Conservation (phyloP, 768 basidiomycete species). For the Boletus rex-veris region DNA sequence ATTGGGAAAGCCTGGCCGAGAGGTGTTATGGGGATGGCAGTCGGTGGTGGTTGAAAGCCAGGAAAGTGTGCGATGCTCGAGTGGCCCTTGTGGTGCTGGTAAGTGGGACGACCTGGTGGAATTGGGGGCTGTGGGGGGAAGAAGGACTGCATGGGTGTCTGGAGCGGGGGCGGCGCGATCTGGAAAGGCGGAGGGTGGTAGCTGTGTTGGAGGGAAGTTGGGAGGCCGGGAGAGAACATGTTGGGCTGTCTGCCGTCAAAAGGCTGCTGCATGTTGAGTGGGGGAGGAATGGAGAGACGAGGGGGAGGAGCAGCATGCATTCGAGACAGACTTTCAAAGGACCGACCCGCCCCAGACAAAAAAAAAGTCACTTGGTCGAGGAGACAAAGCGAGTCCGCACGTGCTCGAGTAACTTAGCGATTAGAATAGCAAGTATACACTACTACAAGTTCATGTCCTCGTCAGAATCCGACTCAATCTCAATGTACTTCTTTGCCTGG, state of each 20-base stretch:
- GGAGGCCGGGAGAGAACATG: slow-evolving; percentile 54
- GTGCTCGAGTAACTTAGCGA: background rate
- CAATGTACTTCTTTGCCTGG: slow-evolving; percentile 59
- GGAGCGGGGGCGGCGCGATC: slow-evolving; percentile 44
- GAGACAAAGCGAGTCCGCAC: slow-evolving; percentile 2
- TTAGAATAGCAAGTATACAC: too few species aligned
- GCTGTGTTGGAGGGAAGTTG: slow-evolving; percentile 43
- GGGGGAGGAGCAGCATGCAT: slow-evolving; percentile 41
- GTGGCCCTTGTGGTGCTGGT: slow-evolving; percentile 48
- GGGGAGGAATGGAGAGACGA: slow-evolving; percentile 54
- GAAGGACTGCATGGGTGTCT: slow-evolving; percentile 74
- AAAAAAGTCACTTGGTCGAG: background rate
- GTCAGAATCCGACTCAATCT: slow-evolving; percentile 51
- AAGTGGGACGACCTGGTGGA: slow-evolving; percentile 49
- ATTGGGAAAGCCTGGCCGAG: slow-evolving; percentile 56
- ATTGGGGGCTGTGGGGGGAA: slow-evolving; percentile 50
- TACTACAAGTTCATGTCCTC: slow-evolving; percentile 46
- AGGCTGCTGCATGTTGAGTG: slow-evolving; percentile 56
- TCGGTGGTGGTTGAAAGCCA: slow-evolving; percentile 55
- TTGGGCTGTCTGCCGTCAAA: slow-evolving; percentile 43
- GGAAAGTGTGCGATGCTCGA: slow-evolving; percentile 66
- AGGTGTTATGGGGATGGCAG: slow-evolving; percentile 57
- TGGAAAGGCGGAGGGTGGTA: slow-evolving; percentile 56
- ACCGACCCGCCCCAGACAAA: background rate
- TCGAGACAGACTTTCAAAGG: background rate